phyloP scores from a whole-genome alignment of 2,329 filamentous ascomycete genomes.

The Scolecobasidium constrictum region DNA sequence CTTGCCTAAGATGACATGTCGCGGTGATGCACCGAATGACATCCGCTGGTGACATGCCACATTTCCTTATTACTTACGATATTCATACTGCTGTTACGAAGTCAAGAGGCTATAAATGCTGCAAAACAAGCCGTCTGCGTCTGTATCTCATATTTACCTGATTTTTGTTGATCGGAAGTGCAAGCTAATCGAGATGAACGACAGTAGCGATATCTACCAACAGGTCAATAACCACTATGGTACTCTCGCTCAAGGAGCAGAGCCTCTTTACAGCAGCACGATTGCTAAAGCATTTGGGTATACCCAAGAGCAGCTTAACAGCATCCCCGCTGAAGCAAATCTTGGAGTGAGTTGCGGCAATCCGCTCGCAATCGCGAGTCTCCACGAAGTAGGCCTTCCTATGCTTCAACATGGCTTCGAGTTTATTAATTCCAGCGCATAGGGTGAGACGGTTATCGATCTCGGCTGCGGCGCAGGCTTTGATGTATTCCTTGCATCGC shows the following conservation, averaged over 20 bases:
- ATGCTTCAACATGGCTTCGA: background rate
- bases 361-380: conserved; percentile 36
- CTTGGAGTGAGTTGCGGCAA: conserved; percentile 46
- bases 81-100: too few relatives aligned
- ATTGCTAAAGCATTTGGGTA: conserved; percentile 46
- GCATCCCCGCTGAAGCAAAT: conserved; percentile 38
- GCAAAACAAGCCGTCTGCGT: too few relatives aligned
- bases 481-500: conserved; percentile 44
- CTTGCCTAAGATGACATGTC: too few relatives aligned
- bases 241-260: conserved; percentile 2
- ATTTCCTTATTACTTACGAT: too few relatives aligned
- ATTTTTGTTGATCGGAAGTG: too few relatives aligned
- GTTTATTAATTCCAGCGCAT: background rate
- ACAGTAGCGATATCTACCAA: conserved; percentile 6
- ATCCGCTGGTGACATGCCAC: too few relatives aligned
- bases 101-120: too few relatives aligned
- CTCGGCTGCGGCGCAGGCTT: conserved; percentile 48
- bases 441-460: conserved; percentile 49
- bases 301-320: conserved; percentile 34
- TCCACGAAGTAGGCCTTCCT: conserved; percentile 32
- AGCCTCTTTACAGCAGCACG: conserved; percentile 4
- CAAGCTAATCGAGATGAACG: background rate
- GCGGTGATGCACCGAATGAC: too few relatives aligned
- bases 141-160: too few relatives aligned
- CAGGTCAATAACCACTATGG: conserved; percentile 10